These are phyloP conservation scores for Xanthoconium separans DNA, from an alignment of 1,284 basidiomycete species.

Conservation along the genomic window DNA sequence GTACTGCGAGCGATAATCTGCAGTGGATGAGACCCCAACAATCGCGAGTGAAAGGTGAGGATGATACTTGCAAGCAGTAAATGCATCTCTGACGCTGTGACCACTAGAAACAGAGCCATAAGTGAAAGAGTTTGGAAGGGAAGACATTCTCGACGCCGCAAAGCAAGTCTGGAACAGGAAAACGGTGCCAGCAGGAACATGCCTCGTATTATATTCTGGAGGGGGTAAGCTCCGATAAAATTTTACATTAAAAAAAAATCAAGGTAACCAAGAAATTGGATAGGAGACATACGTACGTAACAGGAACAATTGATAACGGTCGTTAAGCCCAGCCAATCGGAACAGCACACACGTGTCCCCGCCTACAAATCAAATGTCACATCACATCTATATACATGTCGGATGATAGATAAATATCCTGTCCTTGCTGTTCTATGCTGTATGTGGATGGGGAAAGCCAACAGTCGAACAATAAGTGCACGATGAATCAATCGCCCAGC, in stretches of 20 bases:
- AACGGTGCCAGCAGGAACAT: not conserved
- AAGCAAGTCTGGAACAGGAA: not conserved
- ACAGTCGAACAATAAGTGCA: constrained; percentile 2
- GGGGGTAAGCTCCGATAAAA: constrained; percentile 22
- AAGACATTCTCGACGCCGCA: constrained; percentile 34
- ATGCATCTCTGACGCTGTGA: constrained; percentile 51
- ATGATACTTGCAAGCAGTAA: constrained; percentile 46
- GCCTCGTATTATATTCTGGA: not conserved
- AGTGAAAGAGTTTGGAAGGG: constrained; percentile 43
- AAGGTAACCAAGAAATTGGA: too few relatives aligned
- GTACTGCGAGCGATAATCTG: constrained; percentile 64
- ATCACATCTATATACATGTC: constrained; percentile 15
- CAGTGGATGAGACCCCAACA: constrained; percentile 1
- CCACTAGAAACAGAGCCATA: constrained; percentile 55
- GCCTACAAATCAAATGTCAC: too few relatives aligned
- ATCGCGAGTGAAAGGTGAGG: constrained; percentile 19
- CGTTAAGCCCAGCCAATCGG: too few relatives aligned
- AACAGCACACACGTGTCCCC: too few relatives aligned
- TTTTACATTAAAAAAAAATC: too few relatives aligned
- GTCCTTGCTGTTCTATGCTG: constrained; percentile 21
- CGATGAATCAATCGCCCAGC: not conserved
- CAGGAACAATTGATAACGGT: too few relatives aligned
- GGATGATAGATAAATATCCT: constrained; percentile 21
- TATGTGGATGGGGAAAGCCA: constrained; percentile 1
- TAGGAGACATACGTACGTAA: too few relatives aligned